phyloP scores from a whole-genome alignment of 2,329 filamentous ascomycete species.

The Beauveria brongniartii region DNA sequence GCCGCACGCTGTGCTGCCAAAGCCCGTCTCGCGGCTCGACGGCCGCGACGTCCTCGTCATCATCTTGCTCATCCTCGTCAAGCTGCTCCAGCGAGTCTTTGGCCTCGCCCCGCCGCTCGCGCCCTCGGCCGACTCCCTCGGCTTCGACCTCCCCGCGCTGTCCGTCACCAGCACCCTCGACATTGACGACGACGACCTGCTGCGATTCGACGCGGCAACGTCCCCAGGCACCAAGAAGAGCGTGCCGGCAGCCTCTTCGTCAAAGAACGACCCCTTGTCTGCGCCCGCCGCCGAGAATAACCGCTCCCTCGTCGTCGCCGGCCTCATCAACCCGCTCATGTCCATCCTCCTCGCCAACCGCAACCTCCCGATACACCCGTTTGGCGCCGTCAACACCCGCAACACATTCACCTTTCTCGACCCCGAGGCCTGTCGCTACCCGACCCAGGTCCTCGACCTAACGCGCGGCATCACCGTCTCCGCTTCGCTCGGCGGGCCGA shows the following conservation, averaged over 20 bases:
- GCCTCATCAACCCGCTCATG: constrained; percentile 12
- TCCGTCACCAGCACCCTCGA: constrained; percentile 9
- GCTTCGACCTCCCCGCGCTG: constrained; percentile 11
- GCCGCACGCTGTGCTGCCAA: constrained; percentile 7
- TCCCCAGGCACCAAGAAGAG: neutral
- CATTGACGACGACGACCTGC: constrained; percentile 10
- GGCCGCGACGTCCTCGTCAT: constrained; percentile 8
- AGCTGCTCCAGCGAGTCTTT: neutral
- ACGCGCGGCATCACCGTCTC: constrained; percentile 10
- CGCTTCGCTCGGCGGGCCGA: constrained; percentile 7
- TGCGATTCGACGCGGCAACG: constrained; percentile 5
- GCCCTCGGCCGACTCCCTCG: neutral
- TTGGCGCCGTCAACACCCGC: constrained; percentile 11
- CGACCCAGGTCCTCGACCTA: constrained; percentile 4
- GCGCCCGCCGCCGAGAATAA: neutral
- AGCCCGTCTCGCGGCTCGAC: constrained; percentile 11
- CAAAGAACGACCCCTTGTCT: neutral
- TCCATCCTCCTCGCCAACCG: constrained; percentile 12
- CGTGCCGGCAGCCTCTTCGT: neutral
- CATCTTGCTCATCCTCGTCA: constrained; percentile 7
- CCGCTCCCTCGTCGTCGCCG: constrained; percentile 8
- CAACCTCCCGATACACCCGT: constrained; percentile 8
- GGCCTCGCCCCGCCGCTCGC: constrained; percentile 5
- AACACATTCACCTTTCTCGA: constrained; percentile 11
- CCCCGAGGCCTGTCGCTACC: constrained; percentile 8